Base-by-base conservation (phyloP, 2,329 filamentous ascomycete species). In the Sclerotinia subarctica region DNA sequence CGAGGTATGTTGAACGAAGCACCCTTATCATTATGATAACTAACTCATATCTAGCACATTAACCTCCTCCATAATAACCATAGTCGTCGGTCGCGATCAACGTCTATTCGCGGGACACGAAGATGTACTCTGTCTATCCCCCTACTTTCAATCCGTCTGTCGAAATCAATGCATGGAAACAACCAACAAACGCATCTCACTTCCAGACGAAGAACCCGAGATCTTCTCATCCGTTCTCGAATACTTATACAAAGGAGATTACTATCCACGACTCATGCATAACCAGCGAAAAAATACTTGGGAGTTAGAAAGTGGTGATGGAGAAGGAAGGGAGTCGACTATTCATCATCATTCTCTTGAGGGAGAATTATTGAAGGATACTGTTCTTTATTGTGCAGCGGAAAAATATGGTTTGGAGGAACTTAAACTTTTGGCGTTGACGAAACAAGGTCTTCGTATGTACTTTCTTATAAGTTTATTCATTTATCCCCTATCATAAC, bases 61-160 rank as follows among this genome's bases (percentile, higher is more conserved):
- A 68, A 85, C 84, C 35, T 90, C 89, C 3, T 82, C 90, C 56
- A 92, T 95, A 77, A 86, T 96, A 73, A 96, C 92, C 13, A 85
- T 96, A 70, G 86, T 91, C 74, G 87, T 96, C 74, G 92, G 92
- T n/a, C 85, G 85, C 6, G 90, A 94, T 73, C 89, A 93, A 78
- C 88, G 94, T 29, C 89, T 97, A 73, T 97, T 97, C 77, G 94
- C 94, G 49, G 93, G 93, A 8, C 94, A 97, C 78, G 92, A 96
- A 82, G 90, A 95, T 73, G 86, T 96, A 70, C 88, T 97, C 69
- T 86, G 84, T 77, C 82, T 85, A 67, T 95, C 92, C 15, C 88
- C 92, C 10, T 96, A 90, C 84, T 96, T 97, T 80, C 83, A 87
- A 70, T 81, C 86, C 62, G 83, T 85, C 54, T 86, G 89, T 72